These are phyloP conservation scores for Anthracocystis panici-leucophaei DNA, from an alignment of 1,284 basidiomycete genomes.

Conservation along the genomic window DNA sequence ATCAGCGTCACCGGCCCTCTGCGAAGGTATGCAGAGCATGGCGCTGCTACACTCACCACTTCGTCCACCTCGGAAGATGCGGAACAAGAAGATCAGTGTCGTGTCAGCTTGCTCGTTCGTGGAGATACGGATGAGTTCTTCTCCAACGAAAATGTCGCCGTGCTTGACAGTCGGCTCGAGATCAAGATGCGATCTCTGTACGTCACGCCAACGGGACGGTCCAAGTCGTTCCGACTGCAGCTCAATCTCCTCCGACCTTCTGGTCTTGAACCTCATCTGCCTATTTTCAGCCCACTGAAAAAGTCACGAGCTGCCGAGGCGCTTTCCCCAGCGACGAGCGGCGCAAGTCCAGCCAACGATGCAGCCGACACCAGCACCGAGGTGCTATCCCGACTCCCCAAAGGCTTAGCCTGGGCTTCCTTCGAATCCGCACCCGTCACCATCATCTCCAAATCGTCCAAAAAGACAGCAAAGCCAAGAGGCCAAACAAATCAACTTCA, in stretches of 20 bases:
- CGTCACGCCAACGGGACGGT: conserved; percentile 86
- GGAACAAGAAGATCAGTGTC: conserved; percentile 41
- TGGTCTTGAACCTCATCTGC: conserved; percentile 41
- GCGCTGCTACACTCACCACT: conserved; percentile 36
- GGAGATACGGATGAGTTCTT: conserved; percentile 81
- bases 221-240: conserved; percentile 87
- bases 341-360: conserved; percentile 24
- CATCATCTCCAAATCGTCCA: conserved; percentile 96
- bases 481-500: conserved; percentile 92
- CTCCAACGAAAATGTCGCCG: conserved; percentile 53
- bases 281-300: conserved; percentile 49
- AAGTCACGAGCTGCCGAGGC: conserved; percentile 36
- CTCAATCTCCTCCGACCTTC: conserved; percentile 71
- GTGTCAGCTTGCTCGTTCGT: conserved; percentile 83
- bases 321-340: conserved; percentile 28
- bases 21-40: conserved; percentile 49
- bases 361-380: conserved; percentile 22
- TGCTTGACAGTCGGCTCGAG: conserved; percentile 74
- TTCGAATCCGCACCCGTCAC: conserved; percentile 91
- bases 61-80: conserved; percentile 34
- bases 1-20: conserved; percentile 84
- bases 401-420: conserved; percentile 77
- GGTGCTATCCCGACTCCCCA: conserved; percentile 37
- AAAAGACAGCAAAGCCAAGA: conserved; percentile 95
- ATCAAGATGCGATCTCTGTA: conserved; percentile 90